phyloP scores from a whole-genome alignment of 2,329 filamentous ascomycete genomes.

The Stachybotrys chlorohalonatus region DNA sequence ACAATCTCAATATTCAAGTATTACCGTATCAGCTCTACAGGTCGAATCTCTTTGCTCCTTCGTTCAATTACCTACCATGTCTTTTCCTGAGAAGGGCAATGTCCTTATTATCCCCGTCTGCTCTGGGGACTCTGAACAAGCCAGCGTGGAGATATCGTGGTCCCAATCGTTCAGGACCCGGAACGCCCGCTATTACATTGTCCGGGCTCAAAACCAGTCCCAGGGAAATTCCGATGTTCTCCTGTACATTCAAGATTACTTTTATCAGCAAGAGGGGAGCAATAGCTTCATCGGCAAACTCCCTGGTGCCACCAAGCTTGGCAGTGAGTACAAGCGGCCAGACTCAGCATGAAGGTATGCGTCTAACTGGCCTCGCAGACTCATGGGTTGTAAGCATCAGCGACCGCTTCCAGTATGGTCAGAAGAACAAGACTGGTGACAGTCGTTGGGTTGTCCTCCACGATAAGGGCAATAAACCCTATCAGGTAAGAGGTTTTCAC shows the following conservation, averaged over 20 bases:
- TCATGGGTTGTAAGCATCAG: slow-evolving; percentile 4
- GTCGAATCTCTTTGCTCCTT: background rate
- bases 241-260: slow-evolving; percentile 7
- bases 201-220: slow-evolving; percentile 7
- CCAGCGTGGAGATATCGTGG: slow-evolving; percentile 6
- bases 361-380: background rate
- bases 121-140: slow-evolving; percentile 3
- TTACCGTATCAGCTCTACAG: background rate
- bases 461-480: slow-evolving; percentile 8
- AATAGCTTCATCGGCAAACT: slow-evolving; percentile 6
- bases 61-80: slow-evolving; percentile 4
- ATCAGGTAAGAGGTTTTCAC: slow-evolving; percentile 5
- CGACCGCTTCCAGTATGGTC: slow-evolving; percentile 10
- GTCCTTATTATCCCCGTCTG: slow-evolving; percentile 6
- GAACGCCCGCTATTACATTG: slow-evolving; percentile 7
- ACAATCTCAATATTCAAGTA: background rate
- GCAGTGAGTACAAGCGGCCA: slow-evolving; percentile 2
- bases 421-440: slow-evolving; percentile 8
- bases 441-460: slow-evolving; percentile 8
- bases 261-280: slow-evolving; percentile 5
- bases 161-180: slow-evolving; percentile 5
- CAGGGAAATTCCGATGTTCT: slow-evolving; percentile 5
- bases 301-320: slow-evolving; percentile 5
- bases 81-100: slow-evolving; percentile 4
- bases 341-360: background rate